Base-by-base conservation (phyloP, 1,284 basidiomycete genomes). In the Pascua guehoae region DNA sequence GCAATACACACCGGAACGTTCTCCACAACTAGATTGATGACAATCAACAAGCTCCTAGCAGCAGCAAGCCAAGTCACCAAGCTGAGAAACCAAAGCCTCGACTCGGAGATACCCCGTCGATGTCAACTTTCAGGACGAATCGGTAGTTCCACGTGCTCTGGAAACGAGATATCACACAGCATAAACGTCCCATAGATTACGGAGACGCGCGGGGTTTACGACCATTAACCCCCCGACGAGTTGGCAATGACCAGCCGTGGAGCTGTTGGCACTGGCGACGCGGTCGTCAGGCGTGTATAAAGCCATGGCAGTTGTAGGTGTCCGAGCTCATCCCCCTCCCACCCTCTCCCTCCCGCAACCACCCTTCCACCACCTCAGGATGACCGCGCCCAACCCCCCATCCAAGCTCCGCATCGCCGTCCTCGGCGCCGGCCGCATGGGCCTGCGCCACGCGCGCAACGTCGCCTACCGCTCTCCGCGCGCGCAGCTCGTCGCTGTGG, bases 341-440 rank as follows among this genome's bases (percentile, higher is more conserved):
- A n/a, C 63, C 62, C n/a, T n/a, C n/a, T n/a, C n/a, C 18, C 65
- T 54, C 16, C 61, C 62, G 17, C 62, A 63, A 18, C 54, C 49
- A 16, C 64, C 66, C 52, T 66, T 65, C 51, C 79, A 5, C 37
- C 32, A n/a, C n/a, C n/a, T n/a, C 32, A 32, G 9, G 32, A 38
- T 41, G 8, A 14, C 17, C 8, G 38, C 39, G 12, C 12, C 36
- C 5, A 10, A 16, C 37, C 51, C 49, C n/a, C 49, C 18, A 4
- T 7, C 18, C 41, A 50, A 56, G 24, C 61, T 63, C 24, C 53
- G 56, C 45, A 55, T 66, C 51, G 68, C 56, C 12, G 62, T 70
- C 49, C 42, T 68, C 45, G 66, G 66, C 2, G 44, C 63, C 17
- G 69, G 69, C 37, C 63, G 68, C 12, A 66, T 71, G 67, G 68